Evolutionary conservation across 345 rosid genomes (phyloP).

Genomic region (Populus ilicifolia): DNA sequence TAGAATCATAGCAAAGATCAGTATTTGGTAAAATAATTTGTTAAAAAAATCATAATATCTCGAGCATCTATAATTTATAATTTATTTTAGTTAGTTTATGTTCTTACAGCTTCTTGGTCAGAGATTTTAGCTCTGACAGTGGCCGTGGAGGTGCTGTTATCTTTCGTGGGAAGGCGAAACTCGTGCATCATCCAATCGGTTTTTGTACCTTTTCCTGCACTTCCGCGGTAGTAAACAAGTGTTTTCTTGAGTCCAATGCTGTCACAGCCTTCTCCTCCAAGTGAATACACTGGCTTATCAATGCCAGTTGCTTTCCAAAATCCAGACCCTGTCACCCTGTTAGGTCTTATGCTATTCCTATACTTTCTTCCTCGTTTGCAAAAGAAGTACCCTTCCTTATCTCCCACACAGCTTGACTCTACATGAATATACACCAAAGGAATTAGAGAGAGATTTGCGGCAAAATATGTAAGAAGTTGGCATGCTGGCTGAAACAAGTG

Average conservation of each 20-base stretch:
- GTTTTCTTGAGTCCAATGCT: constrained; percentile 87
- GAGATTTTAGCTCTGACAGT: constrained; percentile 21
- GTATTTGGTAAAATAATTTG: no score
- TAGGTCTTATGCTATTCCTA: constrained; percentile 85
- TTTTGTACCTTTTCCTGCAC: constrained; percentile 91
- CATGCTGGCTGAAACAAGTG: background rate
- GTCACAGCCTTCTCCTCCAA: constrained; percentile 32
- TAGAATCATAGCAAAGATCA: background rate
- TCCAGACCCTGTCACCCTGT: constrained; percentile 89
- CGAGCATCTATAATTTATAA: background rate
- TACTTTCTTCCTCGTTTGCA: constrained; percentile 91
- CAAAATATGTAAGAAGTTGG: background rate
- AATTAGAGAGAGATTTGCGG: background rate
- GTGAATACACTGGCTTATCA: constrained; percentile 64
- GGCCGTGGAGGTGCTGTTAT: constrained; percentile 19
- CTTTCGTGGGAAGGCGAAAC: constrained; percentile 68
- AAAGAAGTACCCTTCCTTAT: constrained; percentile 75
- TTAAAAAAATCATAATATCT: background rate
- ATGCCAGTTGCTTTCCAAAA: constrained; percentile 99
- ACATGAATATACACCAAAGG: background rate
- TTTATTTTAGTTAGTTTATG: background rate
- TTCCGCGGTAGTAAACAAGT: constrained; percentile 79
- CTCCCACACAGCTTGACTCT: constrained; percentile 43
- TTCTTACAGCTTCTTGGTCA: constrained; percentile 64
- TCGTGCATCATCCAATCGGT: constrained; percentile 99